Evolutionary conservation across 176 grass and related monocot genomes (phyloP).

Genomic region (Bromus sterilis): DNA sequence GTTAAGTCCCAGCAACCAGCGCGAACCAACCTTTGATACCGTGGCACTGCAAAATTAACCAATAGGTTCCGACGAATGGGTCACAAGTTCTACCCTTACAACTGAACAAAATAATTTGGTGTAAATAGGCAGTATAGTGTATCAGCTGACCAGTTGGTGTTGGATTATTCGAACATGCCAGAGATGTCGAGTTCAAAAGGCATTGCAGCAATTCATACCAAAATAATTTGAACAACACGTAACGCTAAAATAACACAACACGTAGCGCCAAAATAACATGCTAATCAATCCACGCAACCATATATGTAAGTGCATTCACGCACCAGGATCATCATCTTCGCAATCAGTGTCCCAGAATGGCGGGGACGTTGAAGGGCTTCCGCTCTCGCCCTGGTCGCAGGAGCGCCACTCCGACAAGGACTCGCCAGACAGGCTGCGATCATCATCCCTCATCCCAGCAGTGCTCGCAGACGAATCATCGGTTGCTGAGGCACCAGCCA

Average conservation of each 20-base stretch:
- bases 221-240: background rate
- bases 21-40: background rate
- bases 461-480: constrained; percentile 48
- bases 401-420: constrained; percentile 83
- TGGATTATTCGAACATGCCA: background rate
- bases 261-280: background rate
- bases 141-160: background rate
- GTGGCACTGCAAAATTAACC: background rate
- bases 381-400: constrained; percentile 64
- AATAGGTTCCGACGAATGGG: background rate
- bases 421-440: constrained; percentile 51
- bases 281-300: background rate
- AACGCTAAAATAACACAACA: background rate
- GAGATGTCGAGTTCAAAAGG: background rate
- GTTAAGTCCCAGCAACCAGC: background rate
- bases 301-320: background rate
- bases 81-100: background rate
- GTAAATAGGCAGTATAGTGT: background rate
- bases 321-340: constrained; percentile 69
- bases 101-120: background rate
- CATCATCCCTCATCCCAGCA: constrained; percentile 50
- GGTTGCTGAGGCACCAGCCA: constrained; percentile 27
- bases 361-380: constrained; percentile 71
- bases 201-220: background rate
- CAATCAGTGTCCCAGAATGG: constrained; percentile 76